phyloP scores from a whole-genome alignment of 2,329 filamentous ascomycete species.

The Cladosporium colombiae region DNA sequence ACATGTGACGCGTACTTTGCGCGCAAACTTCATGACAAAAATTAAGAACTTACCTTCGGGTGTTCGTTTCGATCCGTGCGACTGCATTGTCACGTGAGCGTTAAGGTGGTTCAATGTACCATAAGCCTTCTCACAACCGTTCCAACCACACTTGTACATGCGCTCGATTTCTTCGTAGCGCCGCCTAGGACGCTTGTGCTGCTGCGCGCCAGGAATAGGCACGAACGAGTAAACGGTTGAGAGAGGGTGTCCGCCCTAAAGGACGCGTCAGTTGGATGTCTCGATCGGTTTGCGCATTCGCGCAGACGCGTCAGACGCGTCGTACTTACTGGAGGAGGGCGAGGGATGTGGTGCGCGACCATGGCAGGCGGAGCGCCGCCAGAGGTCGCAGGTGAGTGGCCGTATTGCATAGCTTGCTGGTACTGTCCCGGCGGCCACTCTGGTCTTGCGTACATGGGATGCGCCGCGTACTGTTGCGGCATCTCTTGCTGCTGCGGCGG shows the following conservation, averaged over 20 bases:
- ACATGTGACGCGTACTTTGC: neutral
- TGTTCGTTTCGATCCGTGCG: slow-evolving; percentile 89
- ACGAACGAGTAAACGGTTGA: slow-evolving; percentile 97
- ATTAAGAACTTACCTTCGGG: slow-evolving; percentile 76
- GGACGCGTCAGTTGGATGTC: slow-evolving; percentile 29
- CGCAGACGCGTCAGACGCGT: slow-evolving; percentile 22
- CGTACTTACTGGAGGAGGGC: slow-evolving; percentile 62
- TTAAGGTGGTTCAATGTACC: slow-evolving; percentile 97
- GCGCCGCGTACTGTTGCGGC: slow-evolving; percentile 75
- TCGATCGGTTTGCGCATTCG: neutral
- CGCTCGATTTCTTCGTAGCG: slow-evolving; percentile 98
- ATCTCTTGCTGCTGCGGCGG: slow-evolving; percentile 74
- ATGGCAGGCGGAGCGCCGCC: slow-evolving; percentile 58
- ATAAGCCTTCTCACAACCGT: slow-evolving; percentile 97
- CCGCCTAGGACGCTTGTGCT: slow-evolving; percentile 91
- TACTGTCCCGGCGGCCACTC: slow-evolving; percentile 70
- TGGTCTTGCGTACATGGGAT: slow-evolving; percentile 64
- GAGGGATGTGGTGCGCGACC: slow-evolving; percentile 58
- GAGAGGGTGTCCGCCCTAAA: slow-evolving; percentile 53
- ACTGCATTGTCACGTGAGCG: slow-evolving; percentile 98
- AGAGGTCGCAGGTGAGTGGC: slow-evolving; percentile 58
- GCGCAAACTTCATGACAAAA: neutral
- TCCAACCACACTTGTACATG: slow-evolving; percentile 99
- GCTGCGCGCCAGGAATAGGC: slow-evolving; percentile 92
- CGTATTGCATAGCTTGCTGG: slow-evolving; percentile 51